phyloP scores from a whole-genome alignment of 148 eudicot genomes.

The Amaranthus cruentus region DNA sequence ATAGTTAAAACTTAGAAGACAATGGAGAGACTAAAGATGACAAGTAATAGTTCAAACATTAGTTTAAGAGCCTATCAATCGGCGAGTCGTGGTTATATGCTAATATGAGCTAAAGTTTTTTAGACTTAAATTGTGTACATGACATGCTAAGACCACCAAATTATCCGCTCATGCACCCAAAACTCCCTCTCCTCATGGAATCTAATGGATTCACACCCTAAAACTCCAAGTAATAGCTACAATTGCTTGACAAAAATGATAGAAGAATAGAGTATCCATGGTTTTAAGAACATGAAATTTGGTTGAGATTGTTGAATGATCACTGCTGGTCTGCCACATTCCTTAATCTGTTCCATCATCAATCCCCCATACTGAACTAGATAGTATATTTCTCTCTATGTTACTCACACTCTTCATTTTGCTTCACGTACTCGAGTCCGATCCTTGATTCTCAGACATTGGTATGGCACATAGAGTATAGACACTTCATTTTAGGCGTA shows the following conservation, averaged over 20 bases:
- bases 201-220: background rate
- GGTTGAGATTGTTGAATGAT: no score
- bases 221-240: no score
- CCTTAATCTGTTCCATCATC: background rate
- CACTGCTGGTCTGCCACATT: no score
- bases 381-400: background rate
- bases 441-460: no score
- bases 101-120: background rate
- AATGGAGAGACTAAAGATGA: background rate
- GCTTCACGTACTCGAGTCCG: background rate
- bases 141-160: background rate
- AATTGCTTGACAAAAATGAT: background rate
- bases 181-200: background rate
- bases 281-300: no score
- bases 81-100: background rate
- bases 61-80: background rate
- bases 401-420: background rate
- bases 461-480: no score
- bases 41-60: background rate
- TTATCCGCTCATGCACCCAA: no score
- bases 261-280: background rate
- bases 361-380: no score
- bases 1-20: no score
- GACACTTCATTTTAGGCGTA: no score
- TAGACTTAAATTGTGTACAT: background rate